phyloP scores from a whole-genome alignment of 2,329 filamentous ascomycete genomes.

The Juglanconis oblonga region DNA sequence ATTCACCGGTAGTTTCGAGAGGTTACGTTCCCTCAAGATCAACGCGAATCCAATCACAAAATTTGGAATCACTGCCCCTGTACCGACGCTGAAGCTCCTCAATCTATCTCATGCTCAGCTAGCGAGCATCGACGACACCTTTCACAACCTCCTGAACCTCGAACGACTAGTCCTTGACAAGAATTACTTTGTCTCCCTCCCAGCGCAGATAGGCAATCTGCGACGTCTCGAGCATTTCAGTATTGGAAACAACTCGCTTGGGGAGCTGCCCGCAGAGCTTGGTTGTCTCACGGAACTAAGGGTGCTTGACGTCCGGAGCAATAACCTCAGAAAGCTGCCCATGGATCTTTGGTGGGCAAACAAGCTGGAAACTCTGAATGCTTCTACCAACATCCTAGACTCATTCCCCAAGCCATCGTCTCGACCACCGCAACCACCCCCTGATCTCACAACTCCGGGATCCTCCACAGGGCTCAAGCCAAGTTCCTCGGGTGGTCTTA shows the following conservation, averaged over 20 bases:
- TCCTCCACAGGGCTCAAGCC: conserved; percentile 32
- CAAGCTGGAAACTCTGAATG: conserved; percentile 85
- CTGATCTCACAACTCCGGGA: conserved; percentile 37
- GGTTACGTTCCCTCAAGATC: conserved; percentile 78
- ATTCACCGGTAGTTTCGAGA: conserved; percentile 85
- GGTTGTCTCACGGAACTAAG: conserved; percentile 82
- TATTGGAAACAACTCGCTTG: conserved; percentile 87
- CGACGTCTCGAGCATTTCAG: conserved; percentile 86
- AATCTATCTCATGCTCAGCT: conserved; percentile 91
- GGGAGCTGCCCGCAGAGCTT: conserved; percentile 80
- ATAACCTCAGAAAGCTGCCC: conserved; percentile 86
- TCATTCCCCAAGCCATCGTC: conserved; percentile 85
- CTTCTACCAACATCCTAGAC: conserved; percentile 90
- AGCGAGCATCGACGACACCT: conserved; percentile 83
- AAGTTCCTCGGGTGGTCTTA: conserved; percentile 38
- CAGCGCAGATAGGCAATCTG: conserved; percentile 79
- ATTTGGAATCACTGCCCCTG: conserved; percentile 75
- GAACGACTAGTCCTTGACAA: conserved; percentile 87
- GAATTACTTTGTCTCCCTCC: conserved; percentile 92
- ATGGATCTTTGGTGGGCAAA: conserved; percentile 95
- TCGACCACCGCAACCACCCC: conserved; percentile 60
- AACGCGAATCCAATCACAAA: conserved; percentile 95
- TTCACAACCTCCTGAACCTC: conserved; percentile 81
- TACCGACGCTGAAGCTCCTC: conserved; percentile 79
- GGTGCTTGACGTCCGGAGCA: conserved; percentile 85